Conservation (phyloP, 1,284 basidiomycete genomes). For the Cryptococcus sp. region DNA sequence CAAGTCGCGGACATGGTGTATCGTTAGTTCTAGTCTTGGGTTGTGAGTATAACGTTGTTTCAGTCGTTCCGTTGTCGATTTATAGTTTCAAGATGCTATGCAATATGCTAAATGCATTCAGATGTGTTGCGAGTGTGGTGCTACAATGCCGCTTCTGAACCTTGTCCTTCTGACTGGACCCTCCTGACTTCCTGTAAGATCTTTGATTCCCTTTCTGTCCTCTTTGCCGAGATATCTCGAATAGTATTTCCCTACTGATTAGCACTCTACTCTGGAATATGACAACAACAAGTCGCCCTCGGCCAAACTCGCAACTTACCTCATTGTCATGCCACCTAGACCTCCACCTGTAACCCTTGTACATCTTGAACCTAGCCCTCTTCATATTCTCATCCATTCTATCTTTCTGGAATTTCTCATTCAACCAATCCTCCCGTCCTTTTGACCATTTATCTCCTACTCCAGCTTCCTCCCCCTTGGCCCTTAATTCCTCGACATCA, state of each 20-base stretch:
- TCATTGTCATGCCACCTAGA: slow-evolving; percentile 37
- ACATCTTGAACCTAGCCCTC: slow-evolving; percentile 33
- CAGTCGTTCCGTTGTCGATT: background rate
- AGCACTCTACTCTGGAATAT: no score
- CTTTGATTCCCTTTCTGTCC: slow-evolving; percentile 56
- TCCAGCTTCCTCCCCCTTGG: slow-evolving; percentile 21
- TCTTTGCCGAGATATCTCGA: slow-evolving; percentile 40
- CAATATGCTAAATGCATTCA: no score
- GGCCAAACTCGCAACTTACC: slow-evolving; percentile 25
- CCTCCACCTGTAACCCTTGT: slow-evolving; percentile 44
- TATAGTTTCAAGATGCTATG: background rate
- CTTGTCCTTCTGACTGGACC: no score
- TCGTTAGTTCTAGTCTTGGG: background rate
- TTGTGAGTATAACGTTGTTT: background rate
- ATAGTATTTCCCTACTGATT: slow-evolving; percentile 45
- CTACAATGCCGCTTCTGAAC: no score
- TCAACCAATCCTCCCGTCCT: slow-evolving; percentile 58
- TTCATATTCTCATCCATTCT: slow-evolving; percentile 23
- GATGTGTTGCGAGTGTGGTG: no score
- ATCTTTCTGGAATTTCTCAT: slow-evolving; percentile 56
- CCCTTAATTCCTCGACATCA: slow-evolving; percentile 67
- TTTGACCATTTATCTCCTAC: slow-evolving; percentile 51
- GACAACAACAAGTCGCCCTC: background rate
- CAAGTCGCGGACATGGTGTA: background rate
- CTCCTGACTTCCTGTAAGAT: slow-evolving; percentile 13